These are phyloP conservation scores for Teunomyces panamensis DNA, from an alignment of 805 yeast species.

Conservation along the genomic window DNA sequence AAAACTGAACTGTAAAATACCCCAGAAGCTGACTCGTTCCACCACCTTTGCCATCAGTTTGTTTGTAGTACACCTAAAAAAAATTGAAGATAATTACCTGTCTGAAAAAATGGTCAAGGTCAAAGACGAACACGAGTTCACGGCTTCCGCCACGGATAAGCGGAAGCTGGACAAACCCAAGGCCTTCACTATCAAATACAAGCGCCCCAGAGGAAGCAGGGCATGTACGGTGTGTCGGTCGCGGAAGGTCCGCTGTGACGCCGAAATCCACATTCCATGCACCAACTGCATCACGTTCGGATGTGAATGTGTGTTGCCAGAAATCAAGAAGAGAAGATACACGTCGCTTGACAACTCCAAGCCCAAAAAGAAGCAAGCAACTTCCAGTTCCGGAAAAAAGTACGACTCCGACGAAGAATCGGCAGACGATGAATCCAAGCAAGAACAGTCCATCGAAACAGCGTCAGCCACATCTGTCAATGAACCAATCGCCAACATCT, in stretches of 20 bases:
- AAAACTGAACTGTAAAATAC: not conserved
- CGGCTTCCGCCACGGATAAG: not conserved
- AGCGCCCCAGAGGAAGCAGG: slow-evolving; percentile 60
- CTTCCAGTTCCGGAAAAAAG: not conserved
- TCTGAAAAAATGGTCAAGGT: slow-evolving; percentile 13
- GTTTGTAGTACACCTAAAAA: not conserved
- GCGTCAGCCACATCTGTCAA: slow-evolving; percentile 6
- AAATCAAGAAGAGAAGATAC: slow-evolving; percentile 45
- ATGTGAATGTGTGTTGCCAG: slow-evolving; percentile 68
- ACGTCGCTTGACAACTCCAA: slow-evolving; percentile 15
- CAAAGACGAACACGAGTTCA: slow-evolving; percentile 10
- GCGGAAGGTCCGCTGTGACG: slow-evolving; percentile 79
- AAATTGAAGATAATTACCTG: not conserved
- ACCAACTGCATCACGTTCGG: slow-evolving; percentile 72
- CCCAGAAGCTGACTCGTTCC: not conserved
- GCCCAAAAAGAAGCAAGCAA: slow-evolving; percentile 11
- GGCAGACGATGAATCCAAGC: slow-evolving; percentile 2
- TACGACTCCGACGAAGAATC: not conserved
- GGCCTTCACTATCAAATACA: slow-evolving; percentile 46
- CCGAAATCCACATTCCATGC: slow-evolving; percentile 49
- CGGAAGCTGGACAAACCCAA: slow-evolving; percentile 29
- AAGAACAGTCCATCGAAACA: not conserved
- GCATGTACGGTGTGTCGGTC: slow-evolving; percentile 79
- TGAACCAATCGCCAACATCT: slow-evolving; percentile 42
- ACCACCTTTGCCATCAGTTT: not conserved